Percentiles rank a stretch among this genome's conserved stretches.
Evolutionary conservation across 2,329 filamentous ascomycete species (phyloP).

Genomic region (Aspergillus luchuensis): DNA sequence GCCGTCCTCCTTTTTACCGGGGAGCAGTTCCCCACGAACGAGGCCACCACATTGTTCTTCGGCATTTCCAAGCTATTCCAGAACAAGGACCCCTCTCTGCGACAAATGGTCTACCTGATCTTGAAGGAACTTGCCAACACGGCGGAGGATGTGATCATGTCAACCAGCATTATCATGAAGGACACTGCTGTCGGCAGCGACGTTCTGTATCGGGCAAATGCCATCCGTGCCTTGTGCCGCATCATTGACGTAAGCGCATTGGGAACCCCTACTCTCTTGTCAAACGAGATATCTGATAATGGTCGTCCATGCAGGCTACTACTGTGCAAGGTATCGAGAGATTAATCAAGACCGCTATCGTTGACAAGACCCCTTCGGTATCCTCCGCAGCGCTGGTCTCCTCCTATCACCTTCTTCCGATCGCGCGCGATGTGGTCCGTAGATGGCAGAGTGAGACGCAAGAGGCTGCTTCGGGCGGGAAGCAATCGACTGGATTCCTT

Average conservation of each 20-base stretch:
- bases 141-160: conserved; percentile 99
- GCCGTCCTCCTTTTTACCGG: conserved; percentile 94
- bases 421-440: conserved; percentile 90
- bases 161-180: conserved; percentile 99
- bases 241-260: conserved; percentile 79
- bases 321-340: conserved; percentile 98
- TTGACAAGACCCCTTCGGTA: conserved; percentile 97
- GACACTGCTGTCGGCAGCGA: conserved; percentile 95
- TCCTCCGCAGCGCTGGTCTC: conserved; percentile 95
- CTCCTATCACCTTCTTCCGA: conserved; percentile 94
- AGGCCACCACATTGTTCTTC: conserved; percentile 98
- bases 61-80: conserved; percentile 99
- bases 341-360: conserved; percentile 98
- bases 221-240: conserved; percentile 89
- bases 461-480: conserved; percentile 87
- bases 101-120: conserved; percentile 98
- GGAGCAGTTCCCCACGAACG: conserved; percentile 93
- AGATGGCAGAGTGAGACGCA: conserved; percentile 99
- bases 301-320: conserved; percentile 63
- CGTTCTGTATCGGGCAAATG: conserved; percentile 90
- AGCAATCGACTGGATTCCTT: conserved; percentile 86
- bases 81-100: conserved; percentile 96
- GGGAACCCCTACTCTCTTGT: neutral
- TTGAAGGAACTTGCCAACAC: conserved; percentile 96
- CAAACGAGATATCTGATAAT: conserved; percentile 19